A percentile compares a stretch with the other conserved stretches of the same genome.
These are phyloP conservation scores for Lasiodiplodia hormozganensis DNA, from an alignment of 2,329 filamentous ascomycete genomes.

Conservation along the genomic window DNA sequence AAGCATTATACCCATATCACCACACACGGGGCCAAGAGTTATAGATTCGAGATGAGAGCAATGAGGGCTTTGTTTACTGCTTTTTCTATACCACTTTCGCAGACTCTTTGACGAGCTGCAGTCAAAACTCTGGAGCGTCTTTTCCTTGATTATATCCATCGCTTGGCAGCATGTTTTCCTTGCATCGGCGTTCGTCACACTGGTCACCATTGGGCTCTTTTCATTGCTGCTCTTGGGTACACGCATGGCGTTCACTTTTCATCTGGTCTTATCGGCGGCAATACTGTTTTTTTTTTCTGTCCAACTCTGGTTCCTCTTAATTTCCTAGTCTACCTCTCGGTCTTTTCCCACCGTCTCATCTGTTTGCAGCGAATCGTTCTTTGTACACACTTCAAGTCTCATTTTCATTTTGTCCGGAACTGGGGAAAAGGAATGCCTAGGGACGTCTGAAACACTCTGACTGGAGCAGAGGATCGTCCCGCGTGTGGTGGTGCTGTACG, in stretches of 20 bases:
- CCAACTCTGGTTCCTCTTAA: conserved; percentile 13
- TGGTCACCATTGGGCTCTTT: conserved; percentile 14
- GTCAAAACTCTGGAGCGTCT: conserved; percentile 22
- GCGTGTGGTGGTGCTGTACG: conserved; percentile 25
- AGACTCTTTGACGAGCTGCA: conserved; percentile 18
- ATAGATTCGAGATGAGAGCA: conserved; percentile 25
- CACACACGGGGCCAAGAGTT: conserved; percentile 24
- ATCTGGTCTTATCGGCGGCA: conserved; percentile 13
- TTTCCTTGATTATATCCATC: conserved; percentile 21
- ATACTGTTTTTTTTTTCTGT: conserved; percentile 14
- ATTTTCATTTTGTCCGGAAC: conserved; percentile 12
- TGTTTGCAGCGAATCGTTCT: conserved; percentile 21
- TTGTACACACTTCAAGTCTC: conserved; percentile 2
- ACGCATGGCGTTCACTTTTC: conserved; percentile 19
- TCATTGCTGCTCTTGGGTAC: conserved; percentile 18
- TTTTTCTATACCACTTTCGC: conserved; percentile 24
- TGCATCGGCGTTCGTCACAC: conserved; percentile 22
- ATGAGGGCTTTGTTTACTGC: conserved; percentile 14
- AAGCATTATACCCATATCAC: conserved; percentile 27
- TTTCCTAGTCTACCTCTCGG: conserved; percentile 15
- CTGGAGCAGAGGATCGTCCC: conserved; percentile 15
- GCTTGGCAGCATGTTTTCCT: conserved; percentile 25
- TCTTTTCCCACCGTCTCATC: conserved; percentile 7
- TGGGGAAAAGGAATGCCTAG: conserved; percentile 11
- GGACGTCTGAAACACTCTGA: conserved; percentile 13